Conservation (phyloP, 139 green algal species). For the Chlamydomonas eustigma region DNA sequence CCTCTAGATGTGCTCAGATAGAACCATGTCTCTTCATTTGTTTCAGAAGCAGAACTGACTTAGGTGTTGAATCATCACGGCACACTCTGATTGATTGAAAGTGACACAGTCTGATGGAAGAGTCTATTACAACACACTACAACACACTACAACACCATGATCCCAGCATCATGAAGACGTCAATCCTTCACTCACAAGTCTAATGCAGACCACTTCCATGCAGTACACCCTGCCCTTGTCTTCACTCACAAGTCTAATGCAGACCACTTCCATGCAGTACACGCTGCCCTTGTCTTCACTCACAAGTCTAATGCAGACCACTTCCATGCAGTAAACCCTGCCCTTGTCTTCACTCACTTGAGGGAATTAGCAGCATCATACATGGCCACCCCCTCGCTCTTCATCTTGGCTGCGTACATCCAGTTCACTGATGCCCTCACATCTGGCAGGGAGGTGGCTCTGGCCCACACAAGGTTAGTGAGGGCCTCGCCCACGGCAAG, state of each 20-base stretch:
- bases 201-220: constrained; percentile 47
- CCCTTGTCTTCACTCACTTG: constrained; percentile 15
- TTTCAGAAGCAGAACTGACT: constrained; percentile 48
- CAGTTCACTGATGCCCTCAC: constrained; percentile 97
- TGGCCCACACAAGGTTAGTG: constrained; percentile 92
- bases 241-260: neutral
- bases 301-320: constrained; percentile 7
- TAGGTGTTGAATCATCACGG: constrained; percentile 39
- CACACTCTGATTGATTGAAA: neutral
- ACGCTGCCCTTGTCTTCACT: too few species aligned
- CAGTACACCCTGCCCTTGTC: too few species aligned
- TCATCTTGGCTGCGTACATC: constrained; percentile 99
- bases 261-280: constrained; percentile 60
- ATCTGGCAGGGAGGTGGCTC: constrained; percentile 73
- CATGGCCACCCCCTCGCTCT: constrained; percentile 89
- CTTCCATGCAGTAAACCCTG: constrained; percentile 38
- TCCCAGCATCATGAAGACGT: neutral
- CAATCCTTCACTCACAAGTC: neutral
- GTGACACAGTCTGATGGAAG: neutral
- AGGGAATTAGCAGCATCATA: constrained; percentile 80
- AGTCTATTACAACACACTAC: neutral
- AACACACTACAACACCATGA: neutral
- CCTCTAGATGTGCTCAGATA: constrained; percentile 13
- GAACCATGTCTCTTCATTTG: constrained; percentile 14
- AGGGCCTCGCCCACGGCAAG: constrained; percentile 91